Evolutionary conservation across 2,329 filamentous ascomycete genomes (phyloP).

Genomic region (Niveomyces coronatus): DNA sequence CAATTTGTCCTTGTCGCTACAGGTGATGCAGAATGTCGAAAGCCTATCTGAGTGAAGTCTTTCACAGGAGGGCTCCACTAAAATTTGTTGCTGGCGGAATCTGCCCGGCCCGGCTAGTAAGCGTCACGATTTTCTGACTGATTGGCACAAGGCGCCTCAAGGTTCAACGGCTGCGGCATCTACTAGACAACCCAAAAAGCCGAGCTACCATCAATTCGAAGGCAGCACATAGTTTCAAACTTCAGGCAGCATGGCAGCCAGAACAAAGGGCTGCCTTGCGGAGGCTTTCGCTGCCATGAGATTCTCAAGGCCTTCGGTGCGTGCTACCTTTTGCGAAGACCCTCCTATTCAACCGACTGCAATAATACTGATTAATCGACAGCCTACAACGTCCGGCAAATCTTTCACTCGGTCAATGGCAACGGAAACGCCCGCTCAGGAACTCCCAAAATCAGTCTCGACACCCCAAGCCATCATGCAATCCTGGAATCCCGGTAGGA

Average conservation of each 20-base stretch:
- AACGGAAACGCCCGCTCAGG: slow-evolving; percentile 35
- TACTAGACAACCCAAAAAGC: background rate
- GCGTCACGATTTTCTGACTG: slow-evolving; percentile 18
- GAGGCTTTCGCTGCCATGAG: slow-evolving; percentile 43
- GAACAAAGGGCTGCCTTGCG: slow-evolving; percentile 37
- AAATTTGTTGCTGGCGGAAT: slow-evolving; percentile 19
- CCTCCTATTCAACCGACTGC: slow-evolving; percentile 17
- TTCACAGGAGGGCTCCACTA: slow-evolving; percentile 16
- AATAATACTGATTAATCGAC: slow-evolving; percentile 16
- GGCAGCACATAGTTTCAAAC: background rate
- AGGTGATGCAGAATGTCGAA: slow-evolving; percentile 7
- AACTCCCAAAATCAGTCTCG: slow-evolving; percentile 24
- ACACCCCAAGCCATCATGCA: slow-evolving; percentile 26
- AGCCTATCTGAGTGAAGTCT: slow-evolving; percentile 6
- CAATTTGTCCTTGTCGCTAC: no score
- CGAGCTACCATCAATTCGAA: background rate
- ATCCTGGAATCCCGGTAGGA: slow-evolving; percentile 35
- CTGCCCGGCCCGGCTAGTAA: slow-evolving; percentile 17
- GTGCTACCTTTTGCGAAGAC: slow-evolving; percentile 2
- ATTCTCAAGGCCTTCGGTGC: slow-evolving; percentile 31
- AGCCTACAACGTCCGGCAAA: slow-evolving; percentile 26
- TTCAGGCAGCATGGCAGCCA: slow-evolving; percentile 30
- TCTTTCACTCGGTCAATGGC: slow-evolving; percentile 46
- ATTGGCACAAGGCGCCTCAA: background rate
- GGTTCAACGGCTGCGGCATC: slow-evolving; percentile 2